Conservation (phyloP, 257 asterid genomes). For the Lycium ferocissimum region DNA sequence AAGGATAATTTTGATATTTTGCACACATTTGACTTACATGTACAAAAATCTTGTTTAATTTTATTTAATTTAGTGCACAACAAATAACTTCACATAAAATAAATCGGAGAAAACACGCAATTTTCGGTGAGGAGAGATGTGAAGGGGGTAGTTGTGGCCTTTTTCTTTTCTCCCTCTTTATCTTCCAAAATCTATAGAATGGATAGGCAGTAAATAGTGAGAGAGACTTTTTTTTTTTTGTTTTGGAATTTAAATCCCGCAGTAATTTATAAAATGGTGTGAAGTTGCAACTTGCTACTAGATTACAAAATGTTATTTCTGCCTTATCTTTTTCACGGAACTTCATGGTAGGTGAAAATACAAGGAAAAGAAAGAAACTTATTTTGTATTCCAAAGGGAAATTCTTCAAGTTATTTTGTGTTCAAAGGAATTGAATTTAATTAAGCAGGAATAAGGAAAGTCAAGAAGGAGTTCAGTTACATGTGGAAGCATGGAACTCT, state of each 20-base stretch:
- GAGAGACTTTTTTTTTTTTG: neutral
- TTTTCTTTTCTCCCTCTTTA: neutral
- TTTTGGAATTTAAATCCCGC: neutral
- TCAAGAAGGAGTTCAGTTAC: neutral
- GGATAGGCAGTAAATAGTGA: neutral
- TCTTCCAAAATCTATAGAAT: neutral
- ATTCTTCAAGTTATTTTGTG: neutral
- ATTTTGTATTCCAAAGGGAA: neutral
- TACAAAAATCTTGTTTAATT: no score
- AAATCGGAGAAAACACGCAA: no score
- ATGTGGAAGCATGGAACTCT: slow-evolving; percentile 17
- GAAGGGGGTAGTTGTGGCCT: neutral
- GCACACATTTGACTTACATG: neutral
- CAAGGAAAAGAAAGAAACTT: neutral
- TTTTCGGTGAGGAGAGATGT: no score
- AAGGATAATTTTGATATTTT: neutral
- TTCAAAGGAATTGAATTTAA: neutral
- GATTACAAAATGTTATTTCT: neutral
- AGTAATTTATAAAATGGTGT: neutral
- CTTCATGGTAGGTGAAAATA: neutral
- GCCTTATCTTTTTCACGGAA: neutral
- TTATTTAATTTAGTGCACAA: no score
- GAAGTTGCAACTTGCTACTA: neutral
- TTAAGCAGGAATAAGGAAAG: neutral
- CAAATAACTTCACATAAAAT: no score